These are phyloP conservation scores for Heterobasidion parviporum DNA, from an alignment of 1,284 basidiomycete species.

Conservation along the genomic window DNA sequence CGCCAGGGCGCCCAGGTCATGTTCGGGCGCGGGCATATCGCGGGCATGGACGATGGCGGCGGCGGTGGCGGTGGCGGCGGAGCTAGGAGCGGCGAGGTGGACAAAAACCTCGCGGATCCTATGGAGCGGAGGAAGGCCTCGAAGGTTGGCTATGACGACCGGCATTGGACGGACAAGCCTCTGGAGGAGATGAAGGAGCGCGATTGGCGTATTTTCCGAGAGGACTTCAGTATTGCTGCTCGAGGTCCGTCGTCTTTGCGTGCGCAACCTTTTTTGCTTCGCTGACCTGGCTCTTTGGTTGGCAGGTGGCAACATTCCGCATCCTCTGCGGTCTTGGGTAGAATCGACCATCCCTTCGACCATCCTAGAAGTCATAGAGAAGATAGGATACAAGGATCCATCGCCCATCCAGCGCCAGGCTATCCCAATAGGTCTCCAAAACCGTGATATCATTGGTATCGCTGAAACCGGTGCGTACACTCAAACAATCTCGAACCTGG, in stretches of 20 bases:
- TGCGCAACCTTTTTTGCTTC: neutral
- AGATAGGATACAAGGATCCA: constrained; percentile 94
- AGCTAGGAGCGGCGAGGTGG: constrained; percentile 21
- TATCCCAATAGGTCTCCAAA: constrained; percentile 94
- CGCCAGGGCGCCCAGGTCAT: constrained; percentile 79
- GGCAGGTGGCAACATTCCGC: constrained; percentile 84
- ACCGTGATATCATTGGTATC: constrained; percentile 95
- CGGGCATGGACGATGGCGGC: constrained; percentile 79
- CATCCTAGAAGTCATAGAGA: constrained; percentile 81
- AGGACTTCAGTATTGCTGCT: constrained; percentile 95
- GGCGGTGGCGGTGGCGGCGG: constrained; percentile 23
- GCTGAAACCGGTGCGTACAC: constrained; percentile 80
- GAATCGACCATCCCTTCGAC: constrained; percentile 79
- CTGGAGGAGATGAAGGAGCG: constrained; percentile 93
- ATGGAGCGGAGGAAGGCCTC: constrained; percentile 79
- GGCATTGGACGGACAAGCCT: constrained; percentile 97
- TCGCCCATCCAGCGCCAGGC: constrained; percentile 97
- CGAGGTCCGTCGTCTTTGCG: constrained; percentile 48
- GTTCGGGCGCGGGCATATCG: constrained; percentile 78
- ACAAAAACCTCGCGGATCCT: constrained; percentile 63
- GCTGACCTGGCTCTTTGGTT: too few species aligned
- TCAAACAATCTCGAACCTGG: constrained; percentile 1
- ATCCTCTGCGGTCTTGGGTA: constrained; percentile 86
- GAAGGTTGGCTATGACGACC: constrained; percentile 78
- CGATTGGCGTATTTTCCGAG: constrained; percentile 98